Base-by-base conservation (phyloP, 1,139 yeast species). In the Geotrichum carabidarum region DNA sequence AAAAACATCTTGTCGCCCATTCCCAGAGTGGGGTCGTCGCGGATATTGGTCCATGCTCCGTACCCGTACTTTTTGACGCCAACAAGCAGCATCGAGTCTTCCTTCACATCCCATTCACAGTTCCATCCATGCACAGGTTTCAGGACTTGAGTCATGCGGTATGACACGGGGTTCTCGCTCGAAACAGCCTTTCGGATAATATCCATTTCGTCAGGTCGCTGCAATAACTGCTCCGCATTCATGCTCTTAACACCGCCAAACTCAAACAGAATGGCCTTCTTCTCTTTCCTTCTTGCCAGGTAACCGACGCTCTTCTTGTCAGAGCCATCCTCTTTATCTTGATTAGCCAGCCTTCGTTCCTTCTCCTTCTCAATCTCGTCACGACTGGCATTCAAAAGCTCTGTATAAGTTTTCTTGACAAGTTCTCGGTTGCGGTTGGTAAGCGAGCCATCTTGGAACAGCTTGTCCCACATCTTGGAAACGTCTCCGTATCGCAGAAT, bases 1-100 rank as follows among this genome's bases (percentile, higher is more conserved):
- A 91, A 75, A 66, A 82, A 91, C 60, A 91, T 72, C 72, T 88
- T 91, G 63, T 89, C 89, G 59, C 90, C 88, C 60, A 94, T 76
- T 12, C 93, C 94, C 58, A 94, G 77, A 56, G 88, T 79, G 1
- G 99, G 98, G 71, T 94, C 99, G 71, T 93, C 99, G 67, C 99
- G 77, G 48, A 94, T 91, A 67, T 87, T 91, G 7, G 80, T 71
- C 99, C 99, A 94, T 0, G 96, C 85, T 18, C 99, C 99, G 67
- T 89, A 93, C 0, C 99, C 99, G 70, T 91, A 89, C 69, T 89
- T 90, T 67, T 81, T 80, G 35, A 93, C 86, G 60, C 99, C 99
- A 44, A 86, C 81, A 59, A 94, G 71, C 53, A 94, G 75, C 82
- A 84, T 86, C 45, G 90, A 86, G 69, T 94, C 99, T 67, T 94